Evolutionary conservation across 2,329 filamentous ascomycete species (phyloP), one percentile per base, ranked within the genome.

Genomic region (Periconia digitata): DNA sequence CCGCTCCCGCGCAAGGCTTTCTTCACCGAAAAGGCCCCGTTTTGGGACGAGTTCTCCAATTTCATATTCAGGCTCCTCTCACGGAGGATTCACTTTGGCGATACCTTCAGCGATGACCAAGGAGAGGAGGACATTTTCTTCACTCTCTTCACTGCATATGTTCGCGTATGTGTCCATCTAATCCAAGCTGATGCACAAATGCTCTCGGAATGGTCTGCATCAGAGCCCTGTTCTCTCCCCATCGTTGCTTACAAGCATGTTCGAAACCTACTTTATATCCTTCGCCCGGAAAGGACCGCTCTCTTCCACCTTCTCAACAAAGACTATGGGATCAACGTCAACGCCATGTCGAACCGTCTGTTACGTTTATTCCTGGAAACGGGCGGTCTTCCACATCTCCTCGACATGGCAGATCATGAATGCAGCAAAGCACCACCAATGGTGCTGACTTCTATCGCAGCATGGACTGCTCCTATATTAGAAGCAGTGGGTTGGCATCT

Each of bases 21-120:
- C 49, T 72, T 62, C 40, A 34, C 58, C n/a, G 52, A 58, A 44
- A 64, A 63, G 46, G 43, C 48, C 7, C n/a, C 40, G 1, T 70
- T 71, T 43, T 72, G 69, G 69, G 62, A 67, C n/a, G 64, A 69
- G 15, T 59, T 71, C 10, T 55, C 58, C 17, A 40, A 42, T 21
- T 44, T 71, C 24, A 58, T 67, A 24, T 53, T 56, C 43, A 66
- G 60, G 41, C 38, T 71, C 16, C 44, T 70, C 6, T 46, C 36
- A 15, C 58, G 66, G 45, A 64, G 62, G 59, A 54, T 51, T 29
- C 55, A 64, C 2, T 64, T 70, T 22, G 66, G 65, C 6, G 64
- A 66, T 16, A 41, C 56, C 3, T 62, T 64, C 38, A 55, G 61
- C 38, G 59, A 63, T 23, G 39, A 32, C 39, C 52, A 59, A 22